Conservation (phyloP, 2,329 filamentous ascomycete genomes). For the Thelonectria blattea region DNA sequence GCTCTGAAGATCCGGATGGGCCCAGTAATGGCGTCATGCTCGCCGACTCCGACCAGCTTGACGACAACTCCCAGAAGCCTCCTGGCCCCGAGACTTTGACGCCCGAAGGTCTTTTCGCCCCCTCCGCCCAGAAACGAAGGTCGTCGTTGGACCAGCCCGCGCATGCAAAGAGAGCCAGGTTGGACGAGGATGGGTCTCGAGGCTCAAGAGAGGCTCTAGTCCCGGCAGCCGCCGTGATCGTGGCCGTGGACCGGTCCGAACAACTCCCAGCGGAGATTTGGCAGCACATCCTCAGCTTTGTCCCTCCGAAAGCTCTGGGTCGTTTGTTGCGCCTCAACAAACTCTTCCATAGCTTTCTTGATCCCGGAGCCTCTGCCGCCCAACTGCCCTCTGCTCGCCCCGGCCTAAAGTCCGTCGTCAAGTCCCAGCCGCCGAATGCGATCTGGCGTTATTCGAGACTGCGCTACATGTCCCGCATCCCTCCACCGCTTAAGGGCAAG, state of each 20-base stretch:
- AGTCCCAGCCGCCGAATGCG: conserved; percentile 60
- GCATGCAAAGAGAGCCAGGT: conserved; percentile 30
- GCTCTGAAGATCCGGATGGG: conserved; percentile 9
- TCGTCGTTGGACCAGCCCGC: conserved; percentile 21
- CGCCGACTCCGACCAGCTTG: conserved; percentile 16
- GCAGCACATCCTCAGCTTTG: conserved; percentile 73
- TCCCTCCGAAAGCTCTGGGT: conserved; percentile 68
- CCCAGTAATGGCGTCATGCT: conserved; percentile 18
- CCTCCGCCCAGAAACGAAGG: conserved; percentile 32
- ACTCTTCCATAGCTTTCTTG: conserved; percentile 67
- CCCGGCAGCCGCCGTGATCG: background rate
- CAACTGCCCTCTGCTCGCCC: conserved; percentile 28
- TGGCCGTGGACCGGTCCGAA: conserved; percentile 27
- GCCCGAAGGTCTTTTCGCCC: conserved; percentile 7
- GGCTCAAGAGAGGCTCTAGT: conserved; percentile 16
- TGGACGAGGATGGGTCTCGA: conserved; percentile 23
- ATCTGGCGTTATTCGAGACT: conserved; percentile 77
- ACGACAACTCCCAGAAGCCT: conserved; percentile 13
- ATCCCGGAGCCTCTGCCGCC: conserved; percentile 48
- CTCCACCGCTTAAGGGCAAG: conserved; percentile 67
- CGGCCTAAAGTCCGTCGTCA: conserved; percentile 37
- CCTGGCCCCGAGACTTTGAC: conserved; percentile 19
- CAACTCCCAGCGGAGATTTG: conserved; percentile 67
- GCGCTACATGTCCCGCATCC: conserved; percentile 69
- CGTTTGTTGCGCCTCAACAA: conserved; percentile 71